These are phyloP conservation scores for Populus davidiana DNA, from an alignment of 345 rosid species.

Conservation along the genomic window DNA sequence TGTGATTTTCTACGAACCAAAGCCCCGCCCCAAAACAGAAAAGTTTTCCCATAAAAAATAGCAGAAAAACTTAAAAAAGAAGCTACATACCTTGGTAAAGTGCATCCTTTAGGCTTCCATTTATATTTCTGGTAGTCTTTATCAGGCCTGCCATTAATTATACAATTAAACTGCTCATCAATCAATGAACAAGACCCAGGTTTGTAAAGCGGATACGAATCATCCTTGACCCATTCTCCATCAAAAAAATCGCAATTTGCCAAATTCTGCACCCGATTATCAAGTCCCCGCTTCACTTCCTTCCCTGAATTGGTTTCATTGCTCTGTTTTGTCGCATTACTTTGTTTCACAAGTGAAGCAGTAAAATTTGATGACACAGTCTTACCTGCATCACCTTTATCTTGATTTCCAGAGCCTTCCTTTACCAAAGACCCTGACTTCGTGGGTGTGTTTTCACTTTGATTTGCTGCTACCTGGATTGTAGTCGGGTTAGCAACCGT, in stretches of 20 bases:
- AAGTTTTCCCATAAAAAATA: background rate
- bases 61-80: background rate
- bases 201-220: slow-evolving; percentile 88
- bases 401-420: slow-evolving; percentile 22
- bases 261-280: slow-evolving; percentile 44
- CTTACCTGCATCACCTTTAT: slow-evolving; percentile 20
- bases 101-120: slow-evolving; percentile 89
- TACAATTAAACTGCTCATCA: slow-evolving; percentile 81
- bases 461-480: slow-evolving; percentile 5
- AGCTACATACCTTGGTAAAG: slow-evolving; percentile 64
- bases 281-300: slow-evolving; percentile 38
- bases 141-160: slow-evolving; percentile 79
- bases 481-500: slow-evolving; percentile 15
- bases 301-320: slow-evolving; percentile 24
- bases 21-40: background rate
- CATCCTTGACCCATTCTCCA: slow-evolving; percentile 82
- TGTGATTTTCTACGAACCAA: background rate
- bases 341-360: slow-evolving; percentile 32
- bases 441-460: slow-evolving; percentile 11
- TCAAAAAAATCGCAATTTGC: slow-evolving; percentile 73
- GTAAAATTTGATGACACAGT: slow-evolving; percentile 37
- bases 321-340: slow-evolving; percentile 28
- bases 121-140: slow-evolving; percentile 58
- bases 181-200: slow-evolving; percentile 80
- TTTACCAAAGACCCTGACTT: slow-evolving; percentile 19